Evolutionary conservation across 495 filamentous ascomycete genomes (phyloP).

Genomic region (Amphirosellinia nigrospora): DNA sequence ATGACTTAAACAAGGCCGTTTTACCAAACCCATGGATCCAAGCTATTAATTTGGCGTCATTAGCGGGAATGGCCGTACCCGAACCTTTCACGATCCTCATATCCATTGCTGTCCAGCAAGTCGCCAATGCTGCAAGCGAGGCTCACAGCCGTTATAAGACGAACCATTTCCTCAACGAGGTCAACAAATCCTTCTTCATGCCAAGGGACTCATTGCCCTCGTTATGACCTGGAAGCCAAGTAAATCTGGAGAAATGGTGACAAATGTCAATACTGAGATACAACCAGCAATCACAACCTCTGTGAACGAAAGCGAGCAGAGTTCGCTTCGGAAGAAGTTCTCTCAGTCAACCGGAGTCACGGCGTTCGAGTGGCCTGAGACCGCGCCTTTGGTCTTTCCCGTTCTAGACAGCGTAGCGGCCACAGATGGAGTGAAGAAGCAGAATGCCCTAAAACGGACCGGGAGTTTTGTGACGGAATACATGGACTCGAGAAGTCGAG

Average conservation of each 20-base stretch:
- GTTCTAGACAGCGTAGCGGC: constrained; percentile 52
- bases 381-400: constrained; percentile 62
- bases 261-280: constrained; percentile 43
- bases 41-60: constrained; percentile 51
- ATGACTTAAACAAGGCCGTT: constrained; percentile 53
- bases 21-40: constrained; percentile 49
- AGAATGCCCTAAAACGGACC: constrained; percentile 30
- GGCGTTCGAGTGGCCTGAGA: constrained; percentile 54
- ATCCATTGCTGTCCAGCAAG: constrained; percentile 45
- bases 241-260: constrained; percentile 27
- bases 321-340: constrained; percentile 41
- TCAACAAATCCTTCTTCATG: constrained; percentile 62
- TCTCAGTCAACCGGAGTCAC: constrained; percentile 54
- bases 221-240: constrained; percentile 65
- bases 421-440: constrained; percentile 35
- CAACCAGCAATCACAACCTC: constrained; percentile 34
- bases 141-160: constrained; percentile 50
- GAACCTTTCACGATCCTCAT: constrained; percentile 49
- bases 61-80: constrained; percentile 47
- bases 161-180: constrained; percentile 59
- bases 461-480: constrained; percentile 59
- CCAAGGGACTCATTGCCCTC: constrained; percentile 63
- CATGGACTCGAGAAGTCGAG: constrained; percentile 57
- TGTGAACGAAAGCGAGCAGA: constrained; percentile 17
- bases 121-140: constrained; percentile 50